Evolutionary conservation across 2,329 filamentous ascomycete genomes (phyloP).

Genomic region (Endocalyx cinctus): DNA sequence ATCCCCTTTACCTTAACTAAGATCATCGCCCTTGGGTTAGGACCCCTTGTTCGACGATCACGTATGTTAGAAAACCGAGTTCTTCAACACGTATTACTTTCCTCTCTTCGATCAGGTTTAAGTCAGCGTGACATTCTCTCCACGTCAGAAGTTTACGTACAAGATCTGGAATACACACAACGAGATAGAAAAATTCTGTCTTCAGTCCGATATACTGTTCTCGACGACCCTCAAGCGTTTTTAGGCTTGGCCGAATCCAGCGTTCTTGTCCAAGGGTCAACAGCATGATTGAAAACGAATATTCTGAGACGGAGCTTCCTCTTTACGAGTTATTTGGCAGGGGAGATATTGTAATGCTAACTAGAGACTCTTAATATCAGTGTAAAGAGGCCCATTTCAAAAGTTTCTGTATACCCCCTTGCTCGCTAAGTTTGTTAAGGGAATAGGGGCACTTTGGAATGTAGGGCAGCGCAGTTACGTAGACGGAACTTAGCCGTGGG

Average conservation of each 20-base stretch:
- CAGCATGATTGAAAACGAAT: conserved; percentile 11
- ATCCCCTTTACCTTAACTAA: conserved; percentile 12
- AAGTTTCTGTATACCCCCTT: too few species aligned
- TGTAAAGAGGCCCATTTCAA: too few species aligned
- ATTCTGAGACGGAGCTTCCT: conserved; percentile 7
- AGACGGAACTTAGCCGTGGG: too few species aligned
- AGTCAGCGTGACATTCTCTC: too few species aligned
- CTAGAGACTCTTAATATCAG: too few species aligned
- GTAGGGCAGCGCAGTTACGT: too few species aligned
- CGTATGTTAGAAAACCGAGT: conserved; percentile 6
- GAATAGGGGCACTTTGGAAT: too few species aligned
- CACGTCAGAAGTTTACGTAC: conserved; percentile 8
- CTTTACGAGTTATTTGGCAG: conserved; percentile 9
- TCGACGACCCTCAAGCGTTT: conserved; percentile 16
- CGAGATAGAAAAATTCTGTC: conserved; percentile 12
- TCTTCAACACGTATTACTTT: conserved; percentile 13
- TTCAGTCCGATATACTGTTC: conserved; percentile 14
- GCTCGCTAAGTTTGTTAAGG: too few species aligned
- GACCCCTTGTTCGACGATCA: conserved; percentile 9
- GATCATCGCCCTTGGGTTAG: conserved; percentile 13
- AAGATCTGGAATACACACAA: conserved; percentile 15
- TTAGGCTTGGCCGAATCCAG: conserved; percentile 14
- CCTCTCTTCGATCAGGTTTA: conserved; percentile 8
- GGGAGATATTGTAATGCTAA: too few species aligned
- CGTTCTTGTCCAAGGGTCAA: conserved; percentile 12